Conservation (phyloP, 345 rosid genomes). For the Lepidium africanum region DNA sequence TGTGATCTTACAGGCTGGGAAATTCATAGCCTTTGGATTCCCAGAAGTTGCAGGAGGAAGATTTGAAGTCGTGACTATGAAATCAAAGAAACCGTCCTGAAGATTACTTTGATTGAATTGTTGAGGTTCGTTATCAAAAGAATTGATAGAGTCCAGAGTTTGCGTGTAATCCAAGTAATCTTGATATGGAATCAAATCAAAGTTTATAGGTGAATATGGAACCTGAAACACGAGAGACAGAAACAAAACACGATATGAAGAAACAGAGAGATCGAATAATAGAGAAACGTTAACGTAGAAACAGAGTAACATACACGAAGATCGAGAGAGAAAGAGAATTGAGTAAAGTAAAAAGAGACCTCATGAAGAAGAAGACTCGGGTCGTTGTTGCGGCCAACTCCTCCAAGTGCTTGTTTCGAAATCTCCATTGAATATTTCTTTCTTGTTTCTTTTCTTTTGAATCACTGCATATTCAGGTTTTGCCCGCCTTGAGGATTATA, state of each 20-base stretch:
- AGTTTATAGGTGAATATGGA: background rate
- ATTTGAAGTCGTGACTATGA: background rate
- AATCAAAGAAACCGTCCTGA: background rate
- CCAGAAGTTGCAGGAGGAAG: background rate
- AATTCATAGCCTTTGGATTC: slow-evolving; percentile 4
- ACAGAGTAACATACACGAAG: background rate
- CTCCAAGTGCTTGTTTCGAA: background rate
- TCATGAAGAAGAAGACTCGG: background rate
- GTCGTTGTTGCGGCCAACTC: background rate
- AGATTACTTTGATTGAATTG: background rate
- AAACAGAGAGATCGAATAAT: background rate
- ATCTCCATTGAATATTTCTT: background rate
- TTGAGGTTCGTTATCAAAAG: background rate
- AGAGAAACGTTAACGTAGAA: background rate
- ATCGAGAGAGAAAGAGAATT: background rate
- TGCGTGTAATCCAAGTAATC: no score
- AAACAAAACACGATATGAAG: no score
- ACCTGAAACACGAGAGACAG: background rate
- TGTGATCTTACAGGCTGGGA: background rate
- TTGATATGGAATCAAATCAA: no score
- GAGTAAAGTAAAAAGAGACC: slow-evolving; percentile 7
- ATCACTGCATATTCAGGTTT: no score
- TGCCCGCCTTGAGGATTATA: no score
- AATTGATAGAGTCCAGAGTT: background rate
- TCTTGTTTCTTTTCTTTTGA: background rate